phyloP scores from a whole-genome alignment of 148 eudicot species.

The Polygonum aviculare region DNA sequence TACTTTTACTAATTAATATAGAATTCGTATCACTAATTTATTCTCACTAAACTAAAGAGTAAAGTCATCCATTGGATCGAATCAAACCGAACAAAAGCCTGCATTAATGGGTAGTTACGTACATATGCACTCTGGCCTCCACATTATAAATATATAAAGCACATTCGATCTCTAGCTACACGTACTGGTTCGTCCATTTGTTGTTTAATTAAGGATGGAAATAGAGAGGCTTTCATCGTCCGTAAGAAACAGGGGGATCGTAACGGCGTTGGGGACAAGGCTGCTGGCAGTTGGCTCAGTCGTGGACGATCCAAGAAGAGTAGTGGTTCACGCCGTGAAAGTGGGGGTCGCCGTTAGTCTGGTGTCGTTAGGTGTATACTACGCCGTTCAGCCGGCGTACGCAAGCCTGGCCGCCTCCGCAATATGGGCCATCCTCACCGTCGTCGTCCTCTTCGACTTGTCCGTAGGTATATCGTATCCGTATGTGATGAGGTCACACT shows the following conservation, averaged over 20 bases:
- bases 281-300: neutral
- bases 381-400: neutral
- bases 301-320: neutral
- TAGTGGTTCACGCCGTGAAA: neutral
- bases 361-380: neutral
- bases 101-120: too few relatives aligned
- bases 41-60: too few relatives aligned
- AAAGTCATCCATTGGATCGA: too few relatives aligned
- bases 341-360: neutral
- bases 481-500: neutral
- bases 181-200: too few relatives aligned
- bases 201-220: too few relatives aligned
- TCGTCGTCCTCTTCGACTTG: conserved; percentile 28
- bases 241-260: neutral
- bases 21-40: too few relatives aligned
- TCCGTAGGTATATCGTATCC: conserved; percentile 22
- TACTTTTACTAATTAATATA: too few relatives aligned
- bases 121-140: too few relatives aligned
- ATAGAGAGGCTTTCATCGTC: too few relatives aligned
- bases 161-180: too few relatives aligned
- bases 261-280: neutral
- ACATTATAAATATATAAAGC: too few relatives aligned
- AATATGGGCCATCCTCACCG: conserved; percentile 17
- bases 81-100: too few relatives aligned
- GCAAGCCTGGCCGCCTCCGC: conserved; percentile 1